Evolutionary conservation across 768 basidiomycete species (phyloP).

Genomic region (Suillus sp.): DNA sequence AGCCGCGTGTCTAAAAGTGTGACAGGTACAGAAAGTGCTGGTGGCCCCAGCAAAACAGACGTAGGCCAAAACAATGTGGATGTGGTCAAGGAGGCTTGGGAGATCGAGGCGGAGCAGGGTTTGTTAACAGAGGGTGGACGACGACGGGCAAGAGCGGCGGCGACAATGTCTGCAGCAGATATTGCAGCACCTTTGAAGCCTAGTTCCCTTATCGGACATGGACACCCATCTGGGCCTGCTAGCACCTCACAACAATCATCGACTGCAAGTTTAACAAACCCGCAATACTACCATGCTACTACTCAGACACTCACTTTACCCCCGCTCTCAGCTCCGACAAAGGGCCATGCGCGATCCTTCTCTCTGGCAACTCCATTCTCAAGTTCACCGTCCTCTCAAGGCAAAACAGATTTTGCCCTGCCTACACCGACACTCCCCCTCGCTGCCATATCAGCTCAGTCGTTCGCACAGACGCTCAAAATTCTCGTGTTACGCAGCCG

Average conservation of each 20-base stretch:
- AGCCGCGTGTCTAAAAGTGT: slow-evolving; percentile 39
- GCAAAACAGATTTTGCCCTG: slow-evolving; percentile 48
- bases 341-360: slow-evolving; percentile 61
- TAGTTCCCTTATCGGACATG: slow-evolving; percentile 21
- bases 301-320: slow-evolving; percentile 69
- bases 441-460: slow-evolving; percentile 56
- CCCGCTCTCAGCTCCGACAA: slow-evolving; percentile 53
- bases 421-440: slow-evolving; percentile 73
- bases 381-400: slow-evolving; percentile 15
- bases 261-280: slow-evolving; percentile 41
- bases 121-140: slow-evolving; percentile 74
- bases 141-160: slow-evolving; percentile 60
- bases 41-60: slow-evolving; percentile 4
- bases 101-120: slow-evolving; percentile 76
- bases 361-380: slow-evolving; percentile 45
- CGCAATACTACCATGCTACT: slow-evolving; percentile 60
- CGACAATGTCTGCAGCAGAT: slow-evolving; percentile 35
- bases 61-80: slow-evolving; percentile 23
- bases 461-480: slow-evolving; percentile 60
- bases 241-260: slow-evolving; percentile 26
- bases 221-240: slow-evolving; percentile 30
- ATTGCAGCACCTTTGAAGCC: slow-evolving; percentile 18
- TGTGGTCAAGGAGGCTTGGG: slow-evolving; percentile 72
- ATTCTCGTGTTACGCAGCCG: slow-evolving; percentile 64
- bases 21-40: slow-evolving; percentile 20